Percentiles rank a stretch among this genome's conserved stretches.
These are phyloP conservation scores for Calycina herbarum DNA, from an alignment of 2,329 filamentous ascomycete species.

Conservation along the genomic window DNA sequence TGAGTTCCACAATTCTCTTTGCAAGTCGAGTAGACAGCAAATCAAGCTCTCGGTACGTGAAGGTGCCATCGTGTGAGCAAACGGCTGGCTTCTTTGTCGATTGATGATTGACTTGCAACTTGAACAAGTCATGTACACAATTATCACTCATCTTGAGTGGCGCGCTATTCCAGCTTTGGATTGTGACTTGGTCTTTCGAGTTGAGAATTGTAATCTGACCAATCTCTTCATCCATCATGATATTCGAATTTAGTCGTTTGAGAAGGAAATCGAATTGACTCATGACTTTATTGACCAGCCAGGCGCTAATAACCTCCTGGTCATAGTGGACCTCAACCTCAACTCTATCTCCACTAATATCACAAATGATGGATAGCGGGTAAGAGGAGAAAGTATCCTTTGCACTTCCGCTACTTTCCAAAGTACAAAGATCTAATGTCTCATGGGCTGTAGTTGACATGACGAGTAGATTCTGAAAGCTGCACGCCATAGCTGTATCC, in stretches of 20 bases:
- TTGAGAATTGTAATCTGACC: conserved; percentile 13
- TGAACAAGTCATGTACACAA: conserved; percentile 14
- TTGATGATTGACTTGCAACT: background rate
- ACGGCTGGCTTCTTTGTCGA: conserved; percentile 8
- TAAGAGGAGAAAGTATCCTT: conserved; percentile 18
- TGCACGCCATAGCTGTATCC: conserved; percentile 19
- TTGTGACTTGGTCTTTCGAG: conserved; percentile 8
- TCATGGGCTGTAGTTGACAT: conserved; percentile 7
- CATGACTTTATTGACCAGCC: conserved; percentile 13
- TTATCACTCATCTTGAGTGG: background rate
- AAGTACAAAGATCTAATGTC: conserved; percentile 3
- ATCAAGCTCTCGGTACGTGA: conserved; percentile 23
- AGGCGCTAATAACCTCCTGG: conserved; percentile 12
- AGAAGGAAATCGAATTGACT: conserved; percentile 18
- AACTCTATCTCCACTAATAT: conserved; percentile 4
- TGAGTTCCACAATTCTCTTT: conserved; percentile 13
- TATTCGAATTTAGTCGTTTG: conserved; percentile 7
- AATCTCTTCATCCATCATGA: conserved; percentile 7
- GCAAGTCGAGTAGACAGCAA: conserved; percentile 15
- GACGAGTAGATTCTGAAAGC: conserved; percentile 19
- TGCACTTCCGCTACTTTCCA: conserved; percentile 10
- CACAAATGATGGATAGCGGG: conserved; percentile 16
- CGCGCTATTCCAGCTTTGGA: conserved; percentile 13
- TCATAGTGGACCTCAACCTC: conserved; percentile 16
- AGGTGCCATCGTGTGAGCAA: conserved; percentile 17